These are phyloP conservation scores for Glebionis coronaria DNA, from an alignment of 129 eudicot species.

Conservation along the genomic window DNA sequence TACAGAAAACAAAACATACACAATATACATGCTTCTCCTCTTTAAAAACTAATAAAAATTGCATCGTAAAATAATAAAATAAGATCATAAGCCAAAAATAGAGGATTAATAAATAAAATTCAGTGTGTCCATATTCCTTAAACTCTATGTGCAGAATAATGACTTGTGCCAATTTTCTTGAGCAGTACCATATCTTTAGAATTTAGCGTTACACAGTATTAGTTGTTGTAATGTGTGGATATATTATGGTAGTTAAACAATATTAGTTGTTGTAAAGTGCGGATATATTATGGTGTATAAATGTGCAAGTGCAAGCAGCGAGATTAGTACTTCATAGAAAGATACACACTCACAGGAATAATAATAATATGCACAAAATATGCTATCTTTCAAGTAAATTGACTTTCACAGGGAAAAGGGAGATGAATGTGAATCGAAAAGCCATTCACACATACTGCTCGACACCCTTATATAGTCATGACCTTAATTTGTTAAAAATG, in stretches of 20 bases:
- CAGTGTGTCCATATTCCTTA: too few species aligned
- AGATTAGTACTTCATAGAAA: background rate
- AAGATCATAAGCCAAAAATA: too few species aligned
- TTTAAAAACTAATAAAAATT: too few species aligned
- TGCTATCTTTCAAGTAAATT: background rate
- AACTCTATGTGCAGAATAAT: too few species aligned
- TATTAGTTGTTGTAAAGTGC: background rate
- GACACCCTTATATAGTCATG: background rate
- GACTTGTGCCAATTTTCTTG: conserved; percentile 33
- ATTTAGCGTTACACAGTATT: conserved; percentile 19
- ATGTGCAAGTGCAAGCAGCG: background rate
- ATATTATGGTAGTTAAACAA: too few species aligned
- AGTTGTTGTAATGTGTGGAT: conserved; percentile 1
- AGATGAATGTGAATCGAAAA: background rate
- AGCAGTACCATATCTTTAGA: conserved; percentile 39
- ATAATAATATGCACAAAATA: background rate
- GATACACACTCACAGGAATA: conserved; percentile 1
- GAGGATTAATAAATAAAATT: too few species aligned
- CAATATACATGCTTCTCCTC: too few species aligned
- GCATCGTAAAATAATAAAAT: too few species aligned
- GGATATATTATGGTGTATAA: background rate
- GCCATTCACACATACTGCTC: background rate
- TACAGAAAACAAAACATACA: too few species aligned
- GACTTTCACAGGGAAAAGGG: background rate
- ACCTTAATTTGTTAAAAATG: too few species aligned